Base-by-base conservation (phyloP, 805 yeast genomes). In the Jamesozyma lodderae region DNA sequence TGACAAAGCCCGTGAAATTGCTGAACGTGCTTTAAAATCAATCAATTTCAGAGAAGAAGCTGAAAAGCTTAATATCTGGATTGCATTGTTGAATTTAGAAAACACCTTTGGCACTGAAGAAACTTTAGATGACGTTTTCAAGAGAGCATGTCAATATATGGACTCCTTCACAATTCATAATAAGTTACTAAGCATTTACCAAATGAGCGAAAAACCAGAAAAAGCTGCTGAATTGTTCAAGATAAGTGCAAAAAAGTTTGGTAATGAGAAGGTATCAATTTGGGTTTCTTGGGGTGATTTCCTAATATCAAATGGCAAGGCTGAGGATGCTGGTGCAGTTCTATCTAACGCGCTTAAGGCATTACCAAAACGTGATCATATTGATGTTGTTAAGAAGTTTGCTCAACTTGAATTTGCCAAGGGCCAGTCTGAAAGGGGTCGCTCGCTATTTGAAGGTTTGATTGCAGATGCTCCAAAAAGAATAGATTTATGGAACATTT, bases 41-140 rank as follows among this genome's bases (percentile, higher is more conserved):
- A 94, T 92, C 49, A 78, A 75, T 52, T 85, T 79, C 64, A 76
- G 96, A 53, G 96, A 88, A 53, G 97, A 92, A 61, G 80, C 77
- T 51, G 97, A 92, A 60, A 85, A 87, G 62, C 62, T 87, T 63
- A 92, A 92, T 57, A 81, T 92, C 33, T 94, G 97, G 97, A 83
- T 90, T 60, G 98, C 97, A 0, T 62, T 87, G 53, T 73, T 92
- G 51, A 92, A 92, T 64, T 72, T 94, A 71, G 99, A 92, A 63
- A 86, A 84, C 59, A 78, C 87, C 13, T 92, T 92, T 62, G 99
- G 99, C 40, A 72, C 82, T 17, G 79, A 77, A 7, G 96, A 86
- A 44, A 66, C 92, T 2, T 61, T 88, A 38, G 87, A 86, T 33
- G 85, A 79, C 25, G 73, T 74, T 0, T 90, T 92, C 73, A 80